phyloP scores from a whole-genome alignment of 129 eudicot species.

The Glebionis coronaria region DNA sequence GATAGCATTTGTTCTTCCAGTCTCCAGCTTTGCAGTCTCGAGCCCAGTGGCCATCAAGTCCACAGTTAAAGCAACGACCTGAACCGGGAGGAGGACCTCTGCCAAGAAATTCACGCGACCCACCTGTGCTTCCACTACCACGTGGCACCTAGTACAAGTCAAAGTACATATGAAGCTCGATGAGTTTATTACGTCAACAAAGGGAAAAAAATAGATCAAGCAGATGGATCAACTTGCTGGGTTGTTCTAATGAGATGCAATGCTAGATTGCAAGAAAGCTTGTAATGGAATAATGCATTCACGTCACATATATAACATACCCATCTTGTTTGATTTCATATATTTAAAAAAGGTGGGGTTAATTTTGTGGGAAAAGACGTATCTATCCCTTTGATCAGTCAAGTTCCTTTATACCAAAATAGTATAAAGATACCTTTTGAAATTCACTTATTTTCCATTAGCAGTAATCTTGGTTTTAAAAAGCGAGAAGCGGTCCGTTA shows the following conservation, averaged over 20 bases:
- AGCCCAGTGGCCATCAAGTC: slow-evolving; percentile 90
- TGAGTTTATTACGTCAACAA: not conserved
- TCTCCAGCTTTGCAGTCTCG: slow-evolving; percentile 79
- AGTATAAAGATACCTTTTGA: too few relatives aligned
- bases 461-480: too few relatives aligned
- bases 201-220: not conserved
- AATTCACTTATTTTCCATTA: too few relatives aligned
- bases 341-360: too few relatives aligned
- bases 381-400: too few relatives aligned
- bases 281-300: too few relatives aligned
- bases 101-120: slow-evolving; percentile 58
- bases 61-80: slow-evolving; percentile 27
- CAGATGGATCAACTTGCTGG: not conserved
- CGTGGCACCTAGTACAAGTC: slow-evolving; percentile 47
- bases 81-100: slow-evolving; percentile 46
- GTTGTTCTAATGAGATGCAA: not conserved
- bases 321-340: too few relatives aligned
- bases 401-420: too few relatives aligned
- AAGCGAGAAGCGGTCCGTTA: too few relatives aligned
- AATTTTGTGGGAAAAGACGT: too few relatives aligned
- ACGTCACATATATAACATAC: too few relatives aligned
- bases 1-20: slow-evolving; percentile 84
- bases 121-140: slow-evolving; percentile 28
- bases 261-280: too few relatives aligned
- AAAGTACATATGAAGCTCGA: slow-evolving; percentile 1